A percentile compares a stretch with the other conserved stretches of the same genome.
These are phyloP conservation scores for Ilyonectria destructans DNA, from an alignment of 2,329 filamentous ascomycete species.

Conservation along the genomic window DNA sequence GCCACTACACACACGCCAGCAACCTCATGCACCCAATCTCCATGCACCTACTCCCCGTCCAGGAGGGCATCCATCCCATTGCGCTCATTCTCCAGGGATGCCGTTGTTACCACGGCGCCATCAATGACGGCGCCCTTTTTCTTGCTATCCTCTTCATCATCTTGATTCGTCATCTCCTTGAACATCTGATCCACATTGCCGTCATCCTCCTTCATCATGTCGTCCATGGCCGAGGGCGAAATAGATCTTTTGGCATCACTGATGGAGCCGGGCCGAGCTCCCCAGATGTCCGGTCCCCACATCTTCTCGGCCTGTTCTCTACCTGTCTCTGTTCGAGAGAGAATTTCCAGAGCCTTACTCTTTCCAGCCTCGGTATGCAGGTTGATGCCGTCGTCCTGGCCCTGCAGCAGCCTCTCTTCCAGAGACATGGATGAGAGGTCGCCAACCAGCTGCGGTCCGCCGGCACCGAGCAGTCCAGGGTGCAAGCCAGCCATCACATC, in stretches of 20 bases:
- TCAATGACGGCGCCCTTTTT: conserved; percentile 53
- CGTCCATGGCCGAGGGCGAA: conserved; percentile 49
- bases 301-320: conserved; percentile 67
- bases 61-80: conserved; percentile 65
- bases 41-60: conserved; percentile 57
- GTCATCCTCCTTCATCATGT: conserved; percentile 59
- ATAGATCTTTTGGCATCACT: conserved; percentile 47
- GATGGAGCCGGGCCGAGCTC: conserved; percentile 51
- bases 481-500: conserved; percentile 61
- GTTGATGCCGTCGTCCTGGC: conserved; percentile 63
- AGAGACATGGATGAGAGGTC: conserved; percentile 61
- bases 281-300: conserved; percentile 68
- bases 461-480: conserved; percentile 60
- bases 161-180: conserved; percentile 69
- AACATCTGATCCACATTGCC: conserved; percentile 71
- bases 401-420: conserved; percentile 68
- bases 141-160: conserved; percentile 64
- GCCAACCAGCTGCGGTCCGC: conserved; percentile 61
- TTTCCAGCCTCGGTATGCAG: conserved; percentile 64
- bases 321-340: conserved; percentile 66
- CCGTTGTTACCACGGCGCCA: conserved; percentile 56
- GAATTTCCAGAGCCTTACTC: conserved; percentile 68
- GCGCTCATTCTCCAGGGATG: conserved; percentile 62
- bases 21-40: conserved; percentile 52
- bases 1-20: conserved; percentile 29